These are phyloP conservation scores for Apiospora marii DNA, from an alignment of 2,329 filamentous ascomycete genomes.

Conservation along the genomic window DNA sequence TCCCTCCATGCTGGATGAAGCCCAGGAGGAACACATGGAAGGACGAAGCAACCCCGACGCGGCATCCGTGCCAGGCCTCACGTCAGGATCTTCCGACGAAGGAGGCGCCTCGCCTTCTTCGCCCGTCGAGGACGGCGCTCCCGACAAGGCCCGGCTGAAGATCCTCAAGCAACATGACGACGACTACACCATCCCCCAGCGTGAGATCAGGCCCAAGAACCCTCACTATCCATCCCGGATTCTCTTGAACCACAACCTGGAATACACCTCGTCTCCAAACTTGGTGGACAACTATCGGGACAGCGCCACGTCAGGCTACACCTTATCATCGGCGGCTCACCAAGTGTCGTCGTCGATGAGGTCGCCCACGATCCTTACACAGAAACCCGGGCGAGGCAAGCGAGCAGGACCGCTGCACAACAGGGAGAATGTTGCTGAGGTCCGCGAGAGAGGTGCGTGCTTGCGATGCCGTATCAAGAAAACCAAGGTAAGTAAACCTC, in stretches of 20 bases:
- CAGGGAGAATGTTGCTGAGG: constrained; percentile 54
- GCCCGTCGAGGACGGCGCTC: constrained; percentile 36
- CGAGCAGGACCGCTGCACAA: constrained; percentile 41
- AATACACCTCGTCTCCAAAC: background rate
- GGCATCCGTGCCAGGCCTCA: constrained; percentile 44
- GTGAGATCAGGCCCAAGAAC: constrained; percentile 41
- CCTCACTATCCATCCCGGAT: constrained; percentile 24
- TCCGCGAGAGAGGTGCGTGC: constrained; percentile 58
- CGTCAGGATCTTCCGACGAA: constrained; percentile 43
- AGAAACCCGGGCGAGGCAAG: constrained; percentile 36
- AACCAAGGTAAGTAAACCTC: constrained; percentile 50
- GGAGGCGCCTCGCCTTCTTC: constrained; percentile 42
- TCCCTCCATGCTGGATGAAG: constrained; percentile 21
- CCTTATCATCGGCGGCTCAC: background rate
- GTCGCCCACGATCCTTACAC: constrained; percentile 31
- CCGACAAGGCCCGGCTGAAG: constrained; percentile 23
- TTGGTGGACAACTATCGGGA: constrained; percentile 6
- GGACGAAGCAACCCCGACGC: constrained; percentile 41
- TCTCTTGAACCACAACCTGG: constrained; percentile 5
- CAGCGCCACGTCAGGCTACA: background rate
- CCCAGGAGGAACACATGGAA: constrained; percentile 35
- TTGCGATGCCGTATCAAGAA: constrained; percentile 57
- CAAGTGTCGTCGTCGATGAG: constrained; percentile 27
- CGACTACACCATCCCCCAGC: constrained; percentile 40
- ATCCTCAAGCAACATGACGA: constrained; percentile 42